Evolutionary conservation across 2,329 filamentous ascomycete species (phyloP).

Genomic region (Xenosphaeropsis pyriputrescens): DNA sequence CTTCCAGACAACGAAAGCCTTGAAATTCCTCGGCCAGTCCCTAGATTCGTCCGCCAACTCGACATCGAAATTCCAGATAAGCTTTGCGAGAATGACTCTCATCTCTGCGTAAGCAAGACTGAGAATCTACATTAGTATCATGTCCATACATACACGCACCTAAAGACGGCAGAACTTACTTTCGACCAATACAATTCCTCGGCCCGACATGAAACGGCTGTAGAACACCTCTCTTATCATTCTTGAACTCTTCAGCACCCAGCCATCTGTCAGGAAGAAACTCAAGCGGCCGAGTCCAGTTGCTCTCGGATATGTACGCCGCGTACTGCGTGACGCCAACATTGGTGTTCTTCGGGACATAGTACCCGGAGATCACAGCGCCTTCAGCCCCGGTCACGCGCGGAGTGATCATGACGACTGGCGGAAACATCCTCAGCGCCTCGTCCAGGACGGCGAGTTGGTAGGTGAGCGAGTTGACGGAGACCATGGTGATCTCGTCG

Average conservation of each 20-base stretch:
- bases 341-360: not conserved
- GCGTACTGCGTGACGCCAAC: not conserved
- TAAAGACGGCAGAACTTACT: not conserved
- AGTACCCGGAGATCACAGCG: not conserved
- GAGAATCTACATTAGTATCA: not conserved
- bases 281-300: conserved; percentile 1
- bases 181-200: conserved; percentile 7
- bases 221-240: conserved; percentile 19
- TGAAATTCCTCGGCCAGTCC: conserved; percentile 1
- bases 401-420: conserved; percentile 25
- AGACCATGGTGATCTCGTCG: conserved; percentile 5
- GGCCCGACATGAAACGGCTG: conserved; percentile 7
- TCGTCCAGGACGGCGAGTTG: conserved; percentile 22
- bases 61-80: conserved; percentile 4
- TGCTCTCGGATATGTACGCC: not conserved
- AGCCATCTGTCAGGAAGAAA: conserved; percentile 3
- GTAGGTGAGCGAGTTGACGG: conserved; percentile 11
- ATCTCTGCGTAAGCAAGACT: conserved; percentile 4
- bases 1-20: conserved; percentile 3
- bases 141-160: not conserved
- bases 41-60: conserved; percentile 1
- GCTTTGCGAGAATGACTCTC: conserved; percentile 3
- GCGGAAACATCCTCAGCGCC: conserved; percentile 21
- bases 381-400: conserved; percentile 19
- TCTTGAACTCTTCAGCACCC: conserved; percentile 10